Percentiles rank a stretch among this genome's conserved stretches.
Conservation (phyloP, 2,329 filamentous ascomycete genomes). For the Elsinoe necatrix region DNA sequence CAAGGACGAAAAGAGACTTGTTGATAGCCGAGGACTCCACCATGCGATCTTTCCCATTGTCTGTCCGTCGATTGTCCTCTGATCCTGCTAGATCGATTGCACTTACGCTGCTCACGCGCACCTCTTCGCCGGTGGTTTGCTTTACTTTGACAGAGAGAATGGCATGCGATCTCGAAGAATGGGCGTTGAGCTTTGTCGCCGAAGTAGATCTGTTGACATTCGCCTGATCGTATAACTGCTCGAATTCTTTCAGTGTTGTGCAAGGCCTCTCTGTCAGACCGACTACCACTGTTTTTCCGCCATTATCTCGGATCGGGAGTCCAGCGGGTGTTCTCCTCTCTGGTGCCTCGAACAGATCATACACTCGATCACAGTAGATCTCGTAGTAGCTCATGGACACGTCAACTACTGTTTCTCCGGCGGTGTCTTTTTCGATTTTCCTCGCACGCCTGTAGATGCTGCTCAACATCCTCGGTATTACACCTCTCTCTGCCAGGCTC, state of each 20-base stretch:
- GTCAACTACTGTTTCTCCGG: conserved; percentile 59
- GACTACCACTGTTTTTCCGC: conserved; percentile 78
- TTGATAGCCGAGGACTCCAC: conserved; percentile 97
- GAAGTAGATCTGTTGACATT: conserved; percentile 86
- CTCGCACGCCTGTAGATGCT: conserved; percentile 76
- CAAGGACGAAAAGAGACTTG: conserved; percentile 90
- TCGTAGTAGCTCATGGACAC: conserved; percentile 87
- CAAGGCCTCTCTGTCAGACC: conserved; percentile 78
- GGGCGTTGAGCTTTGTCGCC: conserved; percentile 83
- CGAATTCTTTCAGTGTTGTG: conserved; percentile 80
- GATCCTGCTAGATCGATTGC: conserved; percentile 93
- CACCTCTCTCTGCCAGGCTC: conserved; percentile 73
- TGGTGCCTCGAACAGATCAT: conserved; percentile 76
- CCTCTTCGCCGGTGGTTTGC: conserved; percentile 60
- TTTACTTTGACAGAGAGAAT: conserved; percentile 84
- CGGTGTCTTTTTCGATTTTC: conserved; percentile 73
- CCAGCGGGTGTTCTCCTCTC: conserved; percentile 79
- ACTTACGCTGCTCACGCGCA: conserved; percentile 72
- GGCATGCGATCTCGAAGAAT: conserved; percentile 82
- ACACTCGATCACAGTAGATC: conserved; percentile 95
- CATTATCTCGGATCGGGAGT: conserved; percentile 73
- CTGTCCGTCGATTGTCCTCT: conserved; percentile 88
- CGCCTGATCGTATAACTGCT: conserved; percentile 79
- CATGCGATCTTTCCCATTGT: conserved; percentile 84
- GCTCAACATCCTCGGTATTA: conserved; percentile 78